Conservation (phyloP, 176 grass and related monocot genomes). For the Pontederia paniculata region DNA sequence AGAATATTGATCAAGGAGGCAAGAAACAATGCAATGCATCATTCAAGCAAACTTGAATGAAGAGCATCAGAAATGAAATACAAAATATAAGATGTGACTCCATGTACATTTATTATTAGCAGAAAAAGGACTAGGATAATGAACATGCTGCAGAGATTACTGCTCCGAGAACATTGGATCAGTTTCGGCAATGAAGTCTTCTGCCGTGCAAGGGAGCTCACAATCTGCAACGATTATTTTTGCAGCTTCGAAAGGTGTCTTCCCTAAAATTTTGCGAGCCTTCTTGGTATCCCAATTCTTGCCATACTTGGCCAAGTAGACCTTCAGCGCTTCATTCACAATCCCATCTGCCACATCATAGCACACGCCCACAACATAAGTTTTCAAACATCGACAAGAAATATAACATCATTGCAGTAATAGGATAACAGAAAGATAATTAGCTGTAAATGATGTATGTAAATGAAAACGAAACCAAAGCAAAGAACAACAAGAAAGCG, state of each 20-base stretch:
- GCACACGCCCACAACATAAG: conserved; percentile 8
- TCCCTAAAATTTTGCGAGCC: conserved; percentile 60
- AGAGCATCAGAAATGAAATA: no score
- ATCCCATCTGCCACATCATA: conserved; percentile 57
- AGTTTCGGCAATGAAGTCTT: conserved; percentile 66
- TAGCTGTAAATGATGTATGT: not conserved
- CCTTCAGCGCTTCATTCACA: conserved; percentile 58
- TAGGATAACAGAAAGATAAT: no score
- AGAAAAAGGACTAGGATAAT: conserved; percentile 16
- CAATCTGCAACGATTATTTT: conserved; percentile 64
- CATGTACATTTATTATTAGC: not conserved
- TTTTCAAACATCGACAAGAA: not conserved
- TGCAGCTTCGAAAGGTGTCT: conserved; percentile 71
- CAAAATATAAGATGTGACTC: not conserved
- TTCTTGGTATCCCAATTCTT: conserved; percentile 75
- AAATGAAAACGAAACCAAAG: conserved; percentile 5
- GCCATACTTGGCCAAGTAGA: conserved; percentile 57
- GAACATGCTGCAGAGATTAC: conserved; percentile 31
- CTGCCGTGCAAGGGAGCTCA: conserved; percentile 59
- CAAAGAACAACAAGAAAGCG: conserved; percentile 6
- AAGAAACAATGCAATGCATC: no score
- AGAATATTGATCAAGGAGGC: no score
- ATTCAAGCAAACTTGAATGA: no score
- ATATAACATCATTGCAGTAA: not conserved
- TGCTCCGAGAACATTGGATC: conserved; percentile 65